Conservation (phyloP, 805 yeast genomes). For the Candida vaughaniae region DNA sequence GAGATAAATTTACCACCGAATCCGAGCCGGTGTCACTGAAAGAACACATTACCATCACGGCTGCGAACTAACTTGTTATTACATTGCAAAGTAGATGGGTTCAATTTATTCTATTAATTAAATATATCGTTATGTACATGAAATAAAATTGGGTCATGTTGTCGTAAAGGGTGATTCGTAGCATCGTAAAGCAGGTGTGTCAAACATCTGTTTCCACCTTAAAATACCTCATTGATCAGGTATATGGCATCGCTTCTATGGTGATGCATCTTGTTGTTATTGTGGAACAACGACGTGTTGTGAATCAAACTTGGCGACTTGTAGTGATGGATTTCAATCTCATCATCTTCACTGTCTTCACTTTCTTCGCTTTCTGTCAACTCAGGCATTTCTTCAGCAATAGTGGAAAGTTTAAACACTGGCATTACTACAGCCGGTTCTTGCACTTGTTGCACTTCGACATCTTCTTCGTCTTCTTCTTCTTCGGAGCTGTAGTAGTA, state of each 20-base stretch:
- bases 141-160: neutral
- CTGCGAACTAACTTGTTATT: no score
- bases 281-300: constrained; percentile 8
- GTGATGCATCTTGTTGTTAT: constrained; percentile 15
- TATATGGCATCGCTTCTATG: constrained; percentile 32
- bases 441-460: neutral
- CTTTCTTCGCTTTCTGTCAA: constrained; percentile 9
- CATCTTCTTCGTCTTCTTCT: constrained; percentile 17
- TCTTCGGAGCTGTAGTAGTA: constrained; percentile 21
- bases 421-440: neutral
- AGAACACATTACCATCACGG: no score
- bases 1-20: no score
- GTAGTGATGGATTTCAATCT: constrained; percentile 2
- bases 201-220: no score
- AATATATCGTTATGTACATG: neutral
- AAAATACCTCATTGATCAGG: constrained; percentile 40
- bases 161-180: neutral
- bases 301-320: constrained; percentile 7
- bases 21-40: no score
- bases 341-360: constrained; percentile 7
- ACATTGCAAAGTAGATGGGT: no score
- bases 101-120: no score
- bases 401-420: constrained; percentile 6
- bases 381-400: constrained; percentile 13
- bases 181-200: no score